phyloP scores from a whole-genome alignment of 352 stramenopile genomes.

The Saprolegnia diclina region DNA sequence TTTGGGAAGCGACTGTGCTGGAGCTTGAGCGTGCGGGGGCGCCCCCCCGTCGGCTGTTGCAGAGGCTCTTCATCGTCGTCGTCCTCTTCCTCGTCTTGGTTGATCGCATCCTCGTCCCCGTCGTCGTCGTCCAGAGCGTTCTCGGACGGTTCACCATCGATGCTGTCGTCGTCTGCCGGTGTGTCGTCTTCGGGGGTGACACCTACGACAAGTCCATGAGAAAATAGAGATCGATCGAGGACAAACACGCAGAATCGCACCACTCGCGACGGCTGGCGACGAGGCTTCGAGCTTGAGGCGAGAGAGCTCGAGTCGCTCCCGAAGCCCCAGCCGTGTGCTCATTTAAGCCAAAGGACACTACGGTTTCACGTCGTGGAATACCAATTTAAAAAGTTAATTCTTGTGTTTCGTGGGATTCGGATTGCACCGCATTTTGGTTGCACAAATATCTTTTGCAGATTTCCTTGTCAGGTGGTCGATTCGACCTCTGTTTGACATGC shows the following conservation, averaged over 20 bases:
- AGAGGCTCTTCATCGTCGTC: conserved; percentile 42
- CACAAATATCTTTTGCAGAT: neutral
- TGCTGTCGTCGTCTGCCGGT: conserved; percentile 45
- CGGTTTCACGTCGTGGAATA: neutral
- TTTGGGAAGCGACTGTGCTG: conserved; percentile 45
- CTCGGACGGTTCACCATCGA: conserved; percentile 40
- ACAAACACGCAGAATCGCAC: no score
- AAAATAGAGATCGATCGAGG: no score
- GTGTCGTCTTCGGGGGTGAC: conserved; percentile 39
- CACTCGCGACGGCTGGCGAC: neutral
- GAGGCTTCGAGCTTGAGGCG: conserved; percentile 5
- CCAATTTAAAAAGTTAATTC: neutral
- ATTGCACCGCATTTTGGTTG: conserved; percentile 2
- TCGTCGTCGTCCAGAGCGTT: conserved; percentile 32
- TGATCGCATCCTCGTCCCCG: conserved; percentile 29
- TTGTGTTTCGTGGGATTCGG: no score
- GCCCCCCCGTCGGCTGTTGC: conserved; percentile 27
- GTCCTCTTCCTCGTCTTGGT: conserved; percentile 41
- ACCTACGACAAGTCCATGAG: neutral
- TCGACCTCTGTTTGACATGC: neutral
- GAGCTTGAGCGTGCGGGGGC: conserved; percentile 39
- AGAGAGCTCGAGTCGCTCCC: conserved; percentile 20
- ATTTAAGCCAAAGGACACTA: neutral
- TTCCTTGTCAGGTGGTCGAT: neutral
- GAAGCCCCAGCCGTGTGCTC: conserved; percentile 14